These are phyloP conservation scores for Eimeria maxima DNA, from an alignment of 169 alveolate genomes.

Conservation along the genomic window DNA sequence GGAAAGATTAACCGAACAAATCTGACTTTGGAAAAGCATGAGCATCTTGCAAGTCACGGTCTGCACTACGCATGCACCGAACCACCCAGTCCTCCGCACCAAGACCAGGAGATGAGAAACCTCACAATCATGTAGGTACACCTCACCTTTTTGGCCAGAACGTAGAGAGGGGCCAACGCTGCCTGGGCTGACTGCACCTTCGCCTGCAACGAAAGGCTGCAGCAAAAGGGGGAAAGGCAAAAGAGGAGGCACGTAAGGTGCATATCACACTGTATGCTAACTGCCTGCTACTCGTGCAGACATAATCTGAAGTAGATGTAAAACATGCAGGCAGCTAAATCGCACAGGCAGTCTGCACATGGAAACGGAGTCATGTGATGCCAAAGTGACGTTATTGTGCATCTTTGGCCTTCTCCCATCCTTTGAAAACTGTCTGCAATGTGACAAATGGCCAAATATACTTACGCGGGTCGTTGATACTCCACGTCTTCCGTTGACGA, in stretches of 20 bases:
- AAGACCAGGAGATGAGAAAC: too few species aligned
- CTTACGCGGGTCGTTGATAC: conserved; percentile 28
- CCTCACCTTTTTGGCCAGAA: conserved; percentile 72
- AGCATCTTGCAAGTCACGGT: neutral
- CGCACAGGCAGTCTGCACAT: too few species aligned
- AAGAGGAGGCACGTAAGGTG: neutral
- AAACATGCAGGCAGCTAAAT: too few species aligned
- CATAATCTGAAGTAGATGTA: too few species aligned
- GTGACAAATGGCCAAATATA: neutral
- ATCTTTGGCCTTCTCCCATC: neutral
- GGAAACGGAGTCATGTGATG: too few species aligned
- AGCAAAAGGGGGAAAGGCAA: neutral
- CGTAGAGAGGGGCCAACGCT: conserved; percentile 78
- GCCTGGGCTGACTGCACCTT: conserved; percentile 80
- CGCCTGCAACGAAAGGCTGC: conserved; percentile 77
- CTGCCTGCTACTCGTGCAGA: too few species aligned
- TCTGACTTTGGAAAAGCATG: neutral
- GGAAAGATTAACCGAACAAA: neutral
- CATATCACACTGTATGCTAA: neutral
- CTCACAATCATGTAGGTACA: neutral
- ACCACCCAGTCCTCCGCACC: too few species aligned
- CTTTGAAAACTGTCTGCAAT: neutral
- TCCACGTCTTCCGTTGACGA: neutral
- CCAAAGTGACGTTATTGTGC: neutral
- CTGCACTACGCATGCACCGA: too few species aligned